Evolutionary conservation across 2,329 filamentous ascomycete genomes (phyloP).

Genomic region (Xylariaceae sp.): DNA sequence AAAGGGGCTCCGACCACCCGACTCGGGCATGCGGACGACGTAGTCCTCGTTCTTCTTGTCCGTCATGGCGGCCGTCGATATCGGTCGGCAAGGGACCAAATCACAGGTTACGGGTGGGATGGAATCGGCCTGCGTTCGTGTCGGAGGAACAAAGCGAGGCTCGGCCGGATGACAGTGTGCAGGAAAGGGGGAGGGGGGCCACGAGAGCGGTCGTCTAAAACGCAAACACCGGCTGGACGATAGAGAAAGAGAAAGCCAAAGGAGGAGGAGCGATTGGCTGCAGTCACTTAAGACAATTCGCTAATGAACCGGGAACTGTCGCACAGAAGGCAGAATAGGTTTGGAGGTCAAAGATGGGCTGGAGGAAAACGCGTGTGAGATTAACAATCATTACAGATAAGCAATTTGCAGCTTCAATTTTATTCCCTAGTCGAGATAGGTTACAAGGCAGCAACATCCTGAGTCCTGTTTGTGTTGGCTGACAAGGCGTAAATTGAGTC

Average conservation of each 20-base stretch:
- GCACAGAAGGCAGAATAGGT: conserved; percentile 5
- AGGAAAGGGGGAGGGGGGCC: conserved; percentile 6
- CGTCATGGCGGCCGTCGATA: conserved; percentile 53
- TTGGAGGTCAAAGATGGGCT: not conserved
- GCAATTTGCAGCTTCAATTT: conserved; percentile 11
- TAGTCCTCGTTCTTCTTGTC: conserved; percentile 89
- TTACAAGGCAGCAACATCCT: conserved; percentile 5
- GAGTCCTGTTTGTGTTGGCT: not conserved
- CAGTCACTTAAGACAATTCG: conserved; percentile 11
- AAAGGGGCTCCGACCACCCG: conserved; percentile 41
- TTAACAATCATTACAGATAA: conserved; percentile 15
- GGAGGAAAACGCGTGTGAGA: conserved; percentile 9
- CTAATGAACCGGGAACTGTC: conserved; percentile 4
- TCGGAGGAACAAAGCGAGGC: not conserved
- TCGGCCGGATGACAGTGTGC: conserved; percentile 3
- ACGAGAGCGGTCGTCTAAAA: conserved; percentile 1
- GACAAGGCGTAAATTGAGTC: conserved; percentile 2
- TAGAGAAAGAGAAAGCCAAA: not conserved
- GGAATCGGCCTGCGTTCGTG: conserved; percentile 1
- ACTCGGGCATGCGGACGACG: conserved; percentile 63
- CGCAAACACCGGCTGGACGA: conserved; percentile 1
- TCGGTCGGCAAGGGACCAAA: not conserved
- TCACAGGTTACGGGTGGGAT: not conserved
- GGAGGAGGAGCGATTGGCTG: conserved; percentile 8
- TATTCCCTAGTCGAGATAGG: not conserved